A percentile compares a stretch with the other conserved stretches of the same genome.
Conservation (phyloP, 805 yeast genomes). For the Suhomyces sp. region DNA sequence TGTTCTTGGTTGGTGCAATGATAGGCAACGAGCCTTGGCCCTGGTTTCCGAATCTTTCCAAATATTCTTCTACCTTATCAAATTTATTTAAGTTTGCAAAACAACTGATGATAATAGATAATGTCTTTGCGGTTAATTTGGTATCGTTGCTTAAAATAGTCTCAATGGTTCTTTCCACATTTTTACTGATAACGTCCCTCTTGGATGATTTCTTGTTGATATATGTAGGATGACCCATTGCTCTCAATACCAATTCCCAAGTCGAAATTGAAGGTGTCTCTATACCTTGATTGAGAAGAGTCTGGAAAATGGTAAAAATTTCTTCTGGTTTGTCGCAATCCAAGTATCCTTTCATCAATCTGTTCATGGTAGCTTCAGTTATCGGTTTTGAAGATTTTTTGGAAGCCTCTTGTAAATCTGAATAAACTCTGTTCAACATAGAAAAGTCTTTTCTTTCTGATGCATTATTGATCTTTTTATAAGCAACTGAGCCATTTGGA, state of each 20-base stretch:
- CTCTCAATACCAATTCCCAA: conserved; percentile 61
- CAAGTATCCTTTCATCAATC: conserved; percentile 48
- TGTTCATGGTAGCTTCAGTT: conserved; percentile 39
- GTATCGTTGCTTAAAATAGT: conserved; percentile 26
- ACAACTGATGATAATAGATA: conserved; percentile 47
- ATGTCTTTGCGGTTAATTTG: conserved; percentile 48
- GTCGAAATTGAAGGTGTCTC: conserved; percentile 41
- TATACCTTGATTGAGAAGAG: conserved; percentile 39
- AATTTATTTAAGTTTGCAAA: conserved; percentile 39
- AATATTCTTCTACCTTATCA: conserved; percentile 42
- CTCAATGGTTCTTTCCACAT: conserved; percentile 28
- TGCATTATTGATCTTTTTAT: conserved; percentile 22
- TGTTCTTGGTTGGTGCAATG: conserved; percentile 42
- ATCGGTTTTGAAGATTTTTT: conserved; percentile 30
- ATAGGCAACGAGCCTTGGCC: conserved; percentile 26
- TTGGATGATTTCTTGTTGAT: conserved; percentile 25
- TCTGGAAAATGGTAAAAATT: conserved; percentile 51
- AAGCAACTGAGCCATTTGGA: conserved; percentile 32
- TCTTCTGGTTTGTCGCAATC: conserved; percentile 32
- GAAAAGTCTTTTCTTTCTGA: conserved; percentile 17
- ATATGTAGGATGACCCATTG: conserved; percentile 40
- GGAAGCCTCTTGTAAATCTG: conserved; percentile 25
- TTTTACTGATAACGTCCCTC: conserved; percentile 20
- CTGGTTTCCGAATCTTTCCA: conserved; percentile 28
- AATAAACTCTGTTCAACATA: conserved; percentile 21